Conservation (phyloP, 805 yeast species). For the Komagataella phaffii region DNA sequence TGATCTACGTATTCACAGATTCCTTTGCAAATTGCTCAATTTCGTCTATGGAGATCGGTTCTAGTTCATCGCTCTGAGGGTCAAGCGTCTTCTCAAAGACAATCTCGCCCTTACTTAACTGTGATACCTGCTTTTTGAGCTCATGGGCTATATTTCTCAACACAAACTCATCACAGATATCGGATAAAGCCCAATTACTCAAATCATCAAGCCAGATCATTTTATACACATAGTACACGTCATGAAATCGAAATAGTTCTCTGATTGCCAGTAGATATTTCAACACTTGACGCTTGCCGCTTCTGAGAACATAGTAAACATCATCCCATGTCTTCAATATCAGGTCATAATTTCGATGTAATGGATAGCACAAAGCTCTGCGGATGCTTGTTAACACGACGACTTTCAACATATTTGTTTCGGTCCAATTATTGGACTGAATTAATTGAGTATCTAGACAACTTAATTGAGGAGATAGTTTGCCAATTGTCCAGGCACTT, state of each 20-base stretch:
- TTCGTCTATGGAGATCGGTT: conserved; percentile 19
- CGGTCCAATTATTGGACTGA: conserved; percentile 17
- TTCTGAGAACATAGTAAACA: conserved; percentile 45
- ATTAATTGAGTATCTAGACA: conserved; percentile 51
- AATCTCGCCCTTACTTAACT: conserved; percentile 29
- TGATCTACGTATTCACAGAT: background rate
- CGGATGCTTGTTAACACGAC: conserved; percentile 50
- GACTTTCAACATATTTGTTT: conserved; percentile 29
- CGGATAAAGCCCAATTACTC: conserved; percentile 57
- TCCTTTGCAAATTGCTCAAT: conserved; percentile 44
- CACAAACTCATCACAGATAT: conserved; percentile 42
- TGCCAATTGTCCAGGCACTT: conserved; percentile 92
- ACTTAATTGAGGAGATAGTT: conserved; percentile 64
- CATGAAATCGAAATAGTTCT: conserved; percentile 72
- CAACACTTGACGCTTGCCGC: conserved; percentile 58
- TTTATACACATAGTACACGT: conserved; percentile 74
- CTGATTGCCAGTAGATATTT: conserved; percentile 45
- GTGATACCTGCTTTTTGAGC: conserved; percentile 27
- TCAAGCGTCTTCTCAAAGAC: conserved; percentile 38
- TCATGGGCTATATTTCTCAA: conserved; percentile 58
- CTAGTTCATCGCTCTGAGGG: conserved; percentile 9
- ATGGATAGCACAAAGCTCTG: conserved; percentile 68
- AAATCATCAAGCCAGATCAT: conserved; percentile 67
- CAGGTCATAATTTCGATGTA: conserved; percentile 59
- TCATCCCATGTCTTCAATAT: conserved; percentile 60